These are phyloP conservation scores for Houttuynia cordata DNA, from an alignment of 164 flowering plant genomes.

Conservation along the genomic window DNA sequence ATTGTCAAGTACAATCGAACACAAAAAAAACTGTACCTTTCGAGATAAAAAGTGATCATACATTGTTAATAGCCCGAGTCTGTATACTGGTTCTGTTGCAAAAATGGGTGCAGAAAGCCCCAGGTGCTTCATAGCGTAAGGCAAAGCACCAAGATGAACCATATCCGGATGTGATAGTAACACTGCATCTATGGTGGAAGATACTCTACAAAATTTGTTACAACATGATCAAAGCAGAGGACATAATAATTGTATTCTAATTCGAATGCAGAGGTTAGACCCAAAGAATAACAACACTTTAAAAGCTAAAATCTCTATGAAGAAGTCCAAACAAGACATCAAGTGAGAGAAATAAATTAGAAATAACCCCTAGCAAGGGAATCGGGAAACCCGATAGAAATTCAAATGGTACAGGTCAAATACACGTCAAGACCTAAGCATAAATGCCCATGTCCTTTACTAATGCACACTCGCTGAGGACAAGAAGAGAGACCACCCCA, in stretches of 20 bases:
- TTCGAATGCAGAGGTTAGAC: background rate
- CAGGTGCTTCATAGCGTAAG: constrained; percentile 82
- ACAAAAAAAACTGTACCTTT: constrained; percentile 34
- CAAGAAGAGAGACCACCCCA: no score
- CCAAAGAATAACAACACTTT: background rate
- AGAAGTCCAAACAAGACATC: no score
- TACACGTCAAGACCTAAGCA: no score
- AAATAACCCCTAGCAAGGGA: no score
- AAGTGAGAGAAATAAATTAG: no score
- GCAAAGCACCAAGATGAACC: constrained; percentile 88
- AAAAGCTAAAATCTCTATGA: background rate
- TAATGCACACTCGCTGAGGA: no score
- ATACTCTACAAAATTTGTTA: constrained; percentile 37
- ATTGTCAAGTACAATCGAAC: background rate
- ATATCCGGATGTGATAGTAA: constrained; percentile 81
- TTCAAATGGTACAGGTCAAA: no score
- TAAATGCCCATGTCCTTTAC: no score
- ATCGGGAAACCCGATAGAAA: no score
- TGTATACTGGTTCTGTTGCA: constrained; percentile 80
- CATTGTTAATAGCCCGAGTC: constrained; percentile 86
- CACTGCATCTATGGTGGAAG: constrained; percentile 77
- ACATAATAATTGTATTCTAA: background rate
- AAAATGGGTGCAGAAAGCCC: constrained; percentile 82
- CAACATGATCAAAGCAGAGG: background rate
- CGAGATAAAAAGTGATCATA: constrained; percentile 82